phyloP scores from a whole-genome alignment of 2,329 filamentous ascomycete species.

The Celoporthe dispersa region DNA sequence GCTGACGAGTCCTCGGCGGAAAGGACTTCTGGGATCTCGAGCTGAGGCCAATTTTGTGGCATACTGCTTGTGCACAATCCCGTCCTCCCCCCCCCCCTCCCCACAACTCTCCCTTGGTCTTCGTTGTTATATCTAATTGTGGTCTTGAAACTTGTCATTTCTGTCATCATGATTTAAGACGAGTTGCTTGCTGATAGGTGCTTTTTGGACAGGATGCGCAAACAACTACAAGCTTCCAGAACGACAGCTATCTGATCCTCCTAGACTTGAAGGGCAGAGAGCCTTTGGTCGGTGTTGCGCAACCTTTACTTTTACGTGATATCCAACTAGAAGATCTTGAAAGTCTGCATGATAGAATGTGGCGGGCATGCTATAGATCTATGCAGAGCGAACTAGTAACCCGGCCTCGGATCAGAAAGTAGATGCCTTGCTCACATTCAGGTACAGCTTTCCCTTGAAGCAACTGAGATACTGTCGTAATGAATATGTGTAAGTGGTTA shows the following conservation, averaged over 20 bases:
- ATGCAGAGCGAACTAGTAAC: not conserved
- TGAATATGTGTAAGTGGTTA: too few species aligned
- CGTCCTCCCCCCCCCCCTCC: not conserved
- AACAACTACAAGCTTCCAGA: not conserved
- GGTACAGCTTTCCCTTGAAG: too few species aligned
- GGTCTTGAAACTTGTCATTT: not conserved
- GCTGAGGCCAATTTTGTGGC: not conserved
- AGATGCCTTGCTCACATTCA: not conserved
- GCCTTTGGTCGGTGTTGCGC: not conserved
- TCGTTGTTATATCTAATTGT: not conserved
- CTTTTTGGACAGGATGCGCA: not conserved
- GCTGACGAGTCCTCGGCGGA: not conserved
- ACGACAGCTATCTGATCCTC: not conserved
- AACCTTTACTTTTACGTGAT: not conserved
- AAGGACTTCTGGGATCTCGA: not conserved
- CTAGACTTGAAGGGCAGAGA: not conserved
- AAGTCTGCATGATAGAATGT: not conserved
- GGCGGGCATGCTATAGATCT: not conserved
- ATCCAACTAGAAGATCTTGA: too few species aligned
- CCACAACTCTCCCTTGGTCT: not conserved
- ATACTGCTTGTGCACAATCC: not conserved
- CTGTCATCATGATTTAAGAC: not conserved
- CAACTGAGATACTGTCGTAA: too few species aligned
- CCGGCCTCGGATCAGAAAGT: not conserved
- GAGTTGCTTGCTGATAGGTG: conserved; percentile 1